Percentiles rank a stretch among this genome's conserved stretches.
Conservation (phyloP, 1,284 basidiomycete species). For the Pisolithus thermaeus region DNA sequence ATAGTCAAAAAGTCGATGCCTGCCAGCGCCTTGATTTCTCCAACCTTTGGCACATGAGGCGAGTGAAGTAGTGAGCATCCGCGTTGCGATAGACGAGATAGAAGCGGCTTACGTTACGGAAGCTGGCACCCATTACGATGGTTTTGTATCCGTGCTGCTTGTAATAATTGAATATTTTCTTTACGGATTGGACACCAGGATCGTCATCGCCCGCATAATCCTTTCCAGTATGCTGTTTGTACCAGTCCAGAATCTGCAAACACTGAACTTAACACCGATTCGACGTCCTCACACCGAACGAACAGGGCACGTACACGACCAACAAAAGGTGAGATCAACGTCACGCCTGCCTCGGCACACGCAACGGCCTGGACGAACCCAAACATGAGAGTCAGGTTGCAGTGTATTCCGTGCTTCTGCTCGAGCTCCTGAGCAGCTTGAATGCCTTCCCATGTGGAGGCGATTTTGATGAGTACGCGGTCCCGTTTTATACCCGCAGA, state of each 20-base stretch:
- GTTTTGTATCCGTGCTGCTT: conserved; percentile 98
- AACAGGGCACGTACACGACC: conserved; percentile 64
- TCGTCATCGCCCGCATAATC: conserved; percentile 84
- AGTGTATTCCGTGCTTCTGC: conserved; percentile 88
- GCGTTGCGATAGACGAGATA: conserved; percentile 14
- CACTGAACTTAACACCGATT: neutral
- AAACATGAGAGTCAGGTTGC: conserved; percentile 97
- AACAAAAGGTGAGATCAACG: conserved; percentile 97
- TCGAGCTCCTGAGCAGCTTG: conserved; percentile 96
- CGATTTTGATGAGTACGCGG: conserved; percentile 97
- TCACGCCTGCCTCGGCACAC: conserved; percentile 95
- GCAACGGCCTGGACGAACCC: conserved; percentile 97
- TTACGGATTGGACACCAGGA: conserved; percentile 93
- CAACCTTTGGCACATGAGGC: conserved; percentile 40
- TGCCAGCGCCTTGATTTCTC: conserved; percentile 92
- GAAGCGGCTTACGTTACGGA: conserved; percentile 74
- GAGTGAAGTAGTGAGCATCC: neutral
- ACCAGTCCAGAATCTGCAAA: conserved; percentile 85
- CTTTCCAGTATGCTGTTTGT: conserved; percentile 85
- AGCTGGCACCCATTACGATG: conserved; percentile 99
- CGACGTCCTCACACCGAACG: neutral
- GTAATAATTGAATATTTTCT: conserved; percentile 98
- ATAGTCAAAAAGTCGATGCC: conserved; percentile 98
- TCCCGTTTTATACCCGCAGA: conserved; percentile 86
- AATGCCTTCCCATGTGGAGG: conserved; percentile 99